Evolutionary conservation across 2,329 filamentous ascomycete species (phyloP).

Genomic region (Ceratocystis cacaofunesta): DNA sequence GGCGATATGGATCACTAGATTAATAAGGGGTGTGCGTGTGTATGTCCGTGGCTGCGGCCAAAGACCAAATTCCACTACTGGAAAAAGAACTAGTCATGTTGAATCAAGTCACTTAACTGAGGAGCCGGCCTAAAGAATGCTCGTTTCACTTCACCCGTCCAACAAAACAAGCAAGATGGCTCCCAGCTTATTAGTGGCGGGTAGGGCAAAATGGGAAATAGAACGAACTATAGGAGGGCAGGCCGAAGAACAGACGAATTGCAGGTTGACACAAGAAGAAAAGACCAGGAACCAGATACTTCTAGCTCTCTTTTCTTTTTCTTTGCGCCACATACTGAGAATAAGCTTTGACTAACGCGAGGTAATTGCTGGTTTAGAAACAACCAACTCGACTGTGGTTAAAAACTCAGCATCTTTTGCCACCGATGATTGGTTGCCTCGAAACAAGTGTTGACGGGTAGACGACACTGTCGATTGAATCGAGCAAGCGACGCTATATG

Average conservation of each 20-base stretch:
- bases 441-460: neutral
- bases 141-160: neutral
- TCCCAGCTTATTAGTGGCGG: neutral
- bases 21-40: constrained; percentile 3
- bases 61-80: neutral
- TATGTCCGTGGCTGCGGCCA: neutral
- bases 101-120: neutral
- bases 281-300: neutral
- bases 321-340: neutral
- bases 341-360: neutral
- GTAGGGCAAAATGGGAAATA: neutral
- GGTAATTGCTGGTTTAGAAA: neutral
- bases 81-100: neutral
- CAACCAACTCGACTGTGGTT: neutral
- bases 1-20: constrained; percentile 5
- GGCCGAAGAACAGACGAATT: neutral
- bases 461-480: no score
- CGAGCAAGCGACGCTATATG: neutral
- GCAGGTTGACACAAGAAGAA: neutral
- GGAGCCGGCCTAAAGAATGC: neutral
- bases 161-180: neutral
- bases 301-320: neutral
- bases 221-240: neutral
- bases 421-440: neutral
- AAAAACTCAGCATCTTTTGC: neutral